A percentile compares a stretch with the other conserved stretches of the same genome.
phyloP scores from a whole-genome alignment of 345 rosid species.

The Camelina hispida region DNA sequence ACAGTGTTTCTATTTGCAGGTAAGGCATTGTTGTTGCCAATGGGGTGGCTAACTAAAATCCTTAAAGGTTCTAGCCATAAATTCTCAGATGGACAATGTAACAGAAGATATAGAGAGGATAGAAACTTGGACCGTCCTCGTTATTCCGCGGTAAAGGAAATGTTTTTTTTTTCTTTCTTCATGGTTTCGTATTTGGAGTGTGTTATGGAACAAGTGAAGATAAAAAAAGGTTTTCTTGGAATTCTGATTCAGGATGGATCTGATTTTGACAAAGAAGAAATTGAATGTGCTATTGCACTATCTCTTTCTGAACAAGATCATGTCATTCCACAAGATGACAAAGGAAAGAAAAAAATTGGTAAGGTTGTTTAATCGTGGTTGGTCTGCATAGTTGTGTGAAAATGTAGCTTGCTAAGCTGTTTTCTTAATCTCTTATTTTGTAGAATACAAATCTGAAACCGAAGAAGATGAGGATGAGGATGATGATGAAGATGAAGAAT shows the following conservation, averaged over 20 bases:
- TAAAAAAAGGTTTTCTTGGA: slow-evolving; percentile 12
- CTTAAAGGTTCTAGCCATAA: slow-evolving; percentile 68
- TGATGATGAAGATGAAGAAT: slow-evolving; percentile 40
- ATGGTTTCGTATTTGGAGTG: neutral
- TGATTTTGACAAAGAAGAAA: slow-evolving; percentile 79
- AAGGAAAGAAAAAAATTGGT: slow-evolving; percentile 87
- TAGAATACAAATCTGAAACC: slow-evolving; percentile 57
- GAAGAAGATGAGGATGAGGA: slow-evolving; percentile 48
- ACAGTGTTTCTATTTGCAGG: slow-evolving; percentile 48
- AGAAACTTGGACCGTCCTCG: slow-evolving; percentile 60
- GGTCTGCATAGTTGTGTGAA: slow-evolving; percentile 7
- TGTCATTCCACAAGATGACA: slow-evolving; percentile 61
- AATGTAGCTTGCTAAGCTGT: slow-evolving; percentile 25
- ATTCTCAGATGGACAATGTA: slow-evolving; percentile 51
- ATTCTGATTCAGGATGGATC: slow-evolving; percentile 66
- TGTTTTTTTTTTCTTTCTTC: neutral
- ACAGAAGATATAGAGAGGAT: slow-evolving; percentile 57
- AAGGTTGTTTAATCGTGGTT: slow-evolving; percentile 27
- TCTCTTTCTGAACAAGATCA: slow-evolving; percentile 79
- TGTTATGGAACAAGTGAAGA: neutral
- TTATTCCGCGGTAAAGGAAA: slow-evolving; percentile 60
- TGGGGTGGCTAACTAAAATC: slow-evolving; percentile 91
- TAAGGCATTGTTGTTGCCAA: slow-evolving; percentile 43
- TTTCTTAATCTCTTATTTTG: neutral
- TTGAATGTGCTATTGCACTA: slow-evolving; percentile 80